Evolutionary conservation across 805 yeast species (phyloP), one percentile per base, ranked within the genome.

Genomic region (Pichia manshurica): DNA sequence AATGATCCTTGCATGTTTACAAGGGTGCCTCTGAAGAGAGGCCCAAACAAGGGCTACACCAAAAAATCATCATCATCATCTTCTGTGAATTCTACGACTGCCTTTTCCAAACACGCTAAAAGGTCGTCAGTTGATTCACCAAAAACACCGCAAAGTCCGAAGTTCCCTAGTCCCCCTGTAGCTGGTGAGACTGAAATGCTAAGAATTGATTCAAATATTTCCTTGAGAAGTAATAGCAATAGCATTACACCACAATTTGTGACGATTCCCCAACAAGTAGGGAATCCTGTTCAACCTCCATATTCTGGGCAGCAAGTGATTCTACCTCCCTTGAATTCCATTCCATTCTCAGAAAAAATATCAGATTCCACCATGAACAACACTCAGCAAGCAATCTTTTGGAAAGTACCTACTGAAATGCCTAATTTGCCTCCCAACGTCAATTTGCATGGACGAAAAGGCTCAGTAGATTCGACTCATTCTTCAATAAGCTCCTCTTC

Each of bases 1-100:
- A 73, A 72, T 41, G 88, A 82, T 41, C 60, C 58, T 2, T 85
- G 95, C 61, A 71, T 83, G 2, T 85, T 84, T 60, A 81, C 82
- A 20, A 69, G 91, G 43, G 73, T 81, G 2, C 95, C 90, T 0
- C 61, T 85, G 60, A 85, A 85, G 56, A 67, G 95, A 55, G 95
- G 95, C 0, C 95, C 95, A 0, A 73, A 84, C 0, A 85, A 84
- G 57, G 91, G 91, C 1, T 82, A 78, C 42, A 55, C 56, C 2
- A 62, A 58, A 42, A 38, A 44, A 22, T 21, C 43, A 5, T 22
- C 36, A 21, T 17, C 37, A 46, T 12, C 39, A 46, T 12, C 48
- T 37, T 7, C 42, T 29, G 16, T 49, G 39, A 34, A 22, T 25
- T 10, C 16, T 4, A 19, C 42, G n/a, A 15, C 28, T 22, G 10